Evolutionary conservation across 2,329 filamentous ascomycete genomes (phyloP), one percentile per base, ranked within the genome.

Genomic region (Verticillium nubilum): DNA sequence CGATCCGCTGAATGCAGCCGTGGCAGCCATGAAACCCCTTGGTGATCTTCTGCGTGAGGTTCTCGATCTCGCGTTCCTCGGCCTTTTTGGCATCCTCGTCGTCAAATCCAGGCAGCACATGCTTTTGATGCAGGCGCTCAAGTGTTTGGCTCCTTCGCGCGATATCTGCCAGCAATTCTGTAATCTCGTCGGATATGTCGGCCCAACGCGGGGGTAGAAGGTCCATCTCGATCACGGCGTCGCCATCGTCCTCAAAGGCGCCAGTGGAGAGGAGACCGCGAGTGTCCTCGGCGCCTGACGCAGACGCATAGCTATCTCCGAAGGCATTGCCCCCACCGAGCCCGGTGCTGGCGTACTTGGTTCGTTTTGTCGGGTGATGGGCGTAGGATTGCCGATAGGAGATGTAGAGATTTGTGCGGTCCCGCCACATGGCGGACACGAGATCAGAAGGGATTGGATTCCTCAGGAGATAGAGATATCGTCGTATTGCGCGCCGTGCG

Each of bases 371-470:
- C 58, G 95, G 95, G 73, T 97, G 93, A 76, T 98, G 95, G 69
- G 92, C 87, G 77, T 97, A 98, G 69, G 94, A 98, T 80, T 99
- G 95, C 70, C 95, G 93, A 82, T 98, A 99, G 76, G 95, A 98
- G 74, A 99, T 95, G 76, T 96, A 99, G 92, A 99, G 90, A 74
- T 98, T 99, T 68, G 95, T 99, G 78, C 95, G 90, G 84, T 99
- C 95, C 81, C 95, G 92, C 93, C 93, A 99, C 92, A 97, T 96
- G 80, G 84, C 88, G 86, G 82, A 83, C 80, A 78, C 77, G 71
- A 61, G 53, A 69, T 60, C 37, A 26, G n/a, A 15, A 26, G 23
- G 17, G 28, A 13, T 10, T 13, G 10, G 42, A 19, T 10, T 50
- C 19, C 19, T 23, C 19, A 50, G 7, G 19, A 10, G 12, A 23